These are phyloP conservation scores for Juglanconis sp. DNA, from an alignment of 2,329 filamentous ascomycete genomes.

Conservation along the genomic window DNA sequence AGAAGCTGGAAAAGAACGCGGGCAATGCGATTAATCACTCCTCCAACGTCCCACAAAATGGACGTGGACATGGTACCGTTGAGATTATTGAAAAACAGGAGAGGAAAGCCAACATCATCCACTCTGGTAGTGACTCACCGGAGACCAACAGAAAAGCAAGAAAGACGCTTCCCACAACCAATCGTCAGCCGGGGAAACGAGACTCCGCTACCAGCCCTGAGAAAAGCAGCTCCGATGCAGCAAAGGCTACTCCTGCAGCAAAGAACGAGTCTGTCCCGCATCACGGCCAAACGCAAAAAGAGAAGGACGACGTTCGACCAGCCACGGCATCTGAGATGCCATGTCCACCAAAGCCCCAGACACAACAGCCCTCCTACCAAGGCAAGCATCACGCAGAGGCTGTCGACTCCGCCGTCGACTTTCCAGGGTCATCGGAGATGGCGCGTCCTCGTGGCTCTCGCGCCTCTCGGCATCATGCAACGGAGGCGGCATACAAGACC, in stretches of 20 bases:
- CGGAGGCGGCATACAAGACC: neutral
- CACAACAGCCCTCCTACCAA: neutral
- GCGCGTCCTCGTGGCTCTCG: neutral
- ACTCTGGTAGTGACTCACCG: neutral
- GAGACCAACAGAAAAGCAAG: neutral
- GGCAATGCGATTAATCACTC: neutral
- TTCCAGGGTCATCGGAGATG: neutral
- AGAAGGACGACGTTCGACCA: neutral
- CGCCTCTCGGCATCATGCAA: neutral
- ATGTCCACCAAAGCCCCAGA: neutral
- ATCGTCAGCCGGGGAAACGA: neutral
- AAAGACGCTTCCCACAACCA: neutral
- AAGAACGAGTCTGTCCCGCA: neutral
- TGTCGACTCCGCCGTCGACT: neutral
- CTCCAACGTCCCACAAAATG: neutral
- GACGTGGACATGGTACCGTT: neutral
- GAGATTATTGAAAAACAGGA: neutral
- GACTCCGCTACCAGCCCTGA: neutral
- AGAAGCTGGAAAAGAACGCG: neutral
- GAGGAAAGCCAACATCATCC: neutral
- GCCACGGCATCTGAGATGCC: neutral
- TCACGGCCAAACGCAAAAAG: neutral
- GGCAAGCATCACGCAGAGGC: neutral
- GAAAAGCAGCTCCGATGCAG: neutral
- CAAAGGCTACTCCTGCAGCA: neutral